Percentiles rank a stretch among this genome's conserved stretches.
Evolutionary conservation across 2,329 filamentous ascomycete species (phyloP).

Genomic region (Arthrobotrys megalospora): DNA sequence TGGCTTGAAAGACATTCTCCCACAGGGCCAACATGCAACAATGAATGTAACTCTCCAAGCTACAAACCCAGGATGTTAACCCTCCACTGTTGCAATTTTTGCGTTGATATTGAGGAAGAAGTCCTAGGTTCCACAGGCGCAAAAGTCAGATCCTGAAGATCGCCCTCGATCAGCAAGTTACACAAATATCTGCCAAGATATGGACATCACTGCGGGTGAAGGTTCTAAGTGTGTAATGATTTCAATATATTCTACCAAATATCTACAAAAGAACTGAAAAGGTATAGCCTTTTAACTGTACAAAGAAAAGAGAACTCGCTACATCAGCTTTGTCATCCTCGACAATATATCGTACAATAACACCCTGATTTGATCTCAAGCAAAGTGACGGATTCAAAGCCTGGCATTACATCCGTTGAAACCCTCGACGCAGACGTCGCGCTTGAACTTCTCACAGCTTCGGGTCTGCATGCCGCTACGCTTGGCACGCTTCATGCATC

Average conservation of each 20-base stretch:
- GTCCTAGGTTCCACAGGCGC: background rate
- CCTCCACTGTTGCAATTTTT: background rate
- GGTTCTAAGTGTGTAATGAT: background rate
- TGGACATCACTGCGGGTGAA: too few species aligned
- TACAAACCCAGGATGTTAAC: too few species aligned
- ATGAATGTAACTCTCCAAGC: too few species aligned
- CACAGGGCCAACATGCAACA: too few species aligned
- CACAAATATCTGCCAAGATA: background rate
- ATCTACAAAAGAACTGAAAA: constrained; percentile 57
- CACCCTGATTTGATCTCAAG: background rate
- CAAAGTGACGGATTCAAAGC: constrained; percentile 15
- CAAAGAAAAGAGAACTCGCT: constrained; percentile 20
- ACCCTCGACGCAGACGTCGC: constrained; percentile 44
- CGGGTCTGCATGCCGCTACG: constrained; percentile 50
- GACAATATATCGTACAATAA: constrained; percentile 39
- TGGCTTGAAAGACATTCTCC: too few species aligned
- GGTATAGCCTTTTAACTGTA: background rate
- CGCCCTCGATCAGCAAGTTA: background rate
- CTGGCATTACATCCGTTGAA: constrained; percentile 47
- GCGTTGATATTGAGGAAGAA: background rate
- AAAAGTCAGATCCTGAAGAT: background rate
- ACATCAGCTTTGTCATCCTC: constrained; percentile 24
- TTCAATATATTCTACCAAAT: constrained; percentile 36
- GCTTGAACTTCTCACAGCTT: constrained; percentile 59
- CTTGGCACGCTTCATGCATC: constrained; percentile 58